phyloP scores from a whole-genome alignment of 192 early-diverging fungal genomes.

The Coemansia sp. region DNA sequence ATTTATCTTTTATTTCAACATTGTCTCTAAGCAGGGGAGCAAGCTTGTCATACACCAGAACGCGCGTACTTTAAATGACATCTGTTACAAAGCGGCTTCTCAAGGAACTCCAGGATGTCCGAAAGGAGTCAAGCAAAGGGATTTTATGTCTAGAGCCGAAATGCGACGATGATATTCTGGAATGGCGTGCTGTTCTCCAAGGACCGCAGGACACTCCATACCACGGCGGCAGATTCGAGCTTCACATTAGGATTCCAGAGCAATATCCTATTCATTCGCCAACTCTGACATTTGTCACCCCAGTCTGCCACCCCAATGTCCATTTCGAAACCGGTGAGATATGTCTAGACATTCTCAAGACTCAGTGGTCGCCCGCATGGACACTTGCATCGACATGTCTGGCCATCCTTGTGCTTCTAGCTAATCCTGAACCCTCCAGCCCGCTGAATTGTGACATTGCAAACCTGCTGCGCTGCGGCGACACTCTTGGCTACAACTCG shows the following conservation, averaged over 20 bases:
- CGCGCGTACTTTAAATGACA: conserved; percentile 19
- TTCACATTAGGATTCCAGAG: conserved; percentile 72
- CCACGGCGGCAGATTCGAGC: conserved; percentile 79
- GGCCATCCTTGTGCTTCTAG: conserved; percentile 83
- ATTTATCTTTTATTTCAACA: background rate
- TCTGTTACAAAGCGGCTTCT: conserved; percentile 57
- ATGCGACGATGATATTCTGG: conserved; percentile 47
- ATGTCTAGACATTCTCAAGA: conserved; percentile 92
- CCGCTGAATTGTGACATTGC: conserved; percentile 97
- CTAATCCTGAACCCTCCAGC: conserved; percentile 83
- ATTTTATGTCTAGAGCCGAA: conserved; percentile 35
- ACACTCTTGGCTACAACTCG: conserved; percentile 82
- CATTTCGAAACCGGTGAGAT: conserved; percentile 96
- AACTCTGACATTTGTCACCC: conserved; percentile 71
- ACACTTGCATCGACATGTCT: conserved; percentile 83
- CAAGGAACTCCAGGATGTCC: conserved; percentile 59
- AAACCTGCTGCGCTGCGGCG: conserved; percentile 86
- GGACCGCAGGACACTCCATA: conserved; percentile 53
- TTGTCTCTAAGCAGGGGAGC: background rate
- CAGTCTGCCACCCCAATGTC: conserved; percentile 95
- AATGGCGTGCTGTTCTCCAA: conserved; percentile 52
- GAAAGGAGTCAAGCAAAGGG: conserved; percentile 24
- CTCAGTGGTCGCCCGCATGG: conserved; percentile 95
- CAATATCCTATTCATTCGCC: conserved; percentile 77
- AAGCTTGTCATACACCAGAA: background rate